Base-by-base conservation (phyloP, 176 grass and related monocot genomes). In the Chrysopogon serrulatus region DNA sequence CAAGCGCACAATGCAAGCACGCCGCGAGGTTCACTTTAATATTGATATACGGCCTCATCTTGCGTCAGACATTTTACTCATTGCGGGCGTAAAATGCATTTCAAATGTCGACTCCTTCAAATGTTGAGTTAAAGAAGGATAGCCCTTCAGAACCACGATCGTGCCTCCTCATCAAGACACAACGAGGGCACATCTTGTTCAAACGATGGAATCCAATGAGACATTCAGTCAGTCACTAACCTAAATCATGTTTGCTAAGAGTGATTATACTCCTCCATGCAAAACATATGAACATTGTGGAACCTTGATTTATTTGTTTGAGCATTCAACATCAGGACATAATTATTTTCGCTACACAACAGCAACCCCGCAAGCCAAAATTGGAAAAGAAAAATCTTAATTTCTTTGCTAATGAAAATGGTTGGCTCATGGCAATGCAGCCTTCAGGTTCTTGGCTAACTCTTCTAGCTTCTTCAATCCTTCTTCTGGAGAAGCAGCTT, bases 391-490 rank as follows among this genome's bases (percentile, higher is more conserved):
- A 82, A 84, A 71, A 60, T 7, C 14, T 62, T 27, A 61, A 27
- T 4, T 28, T 62, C 12, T 63, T 63, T 16, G 62, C 63, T 65
- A 49, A 44, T 6, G 28, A 65, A 82, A 77, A 68, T 54, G 44
- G 35, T n/a, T 86, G 39, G 68, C 71, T 99, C 89, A 99, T 7
- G 87, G 86, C 65, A 96, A 83, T 44, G 93, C 93, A 11, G 91
- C 86, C 86, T 96, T 99, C 68, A 99, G 86, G 27, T 79, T 92
- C 81, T 84, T 94, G 8, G 91, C 79, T 41, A 94, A 92, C 45
- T 90, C 75, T 74, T 99, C 93, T 19, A 99, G 86, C 69, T 92
- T 91, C 71, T 87, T 96, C 64, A 99, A 85, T 84, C 93, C 93
- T 90, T 99, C 91, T 80, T 99, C 88, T 37, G 97, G 86, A 51